These are phyloP conservation scores for Acanthamoeba lenticulata DNA, from an alignment of 208 protist genomes.

Conservation along the genomic window DNA sequence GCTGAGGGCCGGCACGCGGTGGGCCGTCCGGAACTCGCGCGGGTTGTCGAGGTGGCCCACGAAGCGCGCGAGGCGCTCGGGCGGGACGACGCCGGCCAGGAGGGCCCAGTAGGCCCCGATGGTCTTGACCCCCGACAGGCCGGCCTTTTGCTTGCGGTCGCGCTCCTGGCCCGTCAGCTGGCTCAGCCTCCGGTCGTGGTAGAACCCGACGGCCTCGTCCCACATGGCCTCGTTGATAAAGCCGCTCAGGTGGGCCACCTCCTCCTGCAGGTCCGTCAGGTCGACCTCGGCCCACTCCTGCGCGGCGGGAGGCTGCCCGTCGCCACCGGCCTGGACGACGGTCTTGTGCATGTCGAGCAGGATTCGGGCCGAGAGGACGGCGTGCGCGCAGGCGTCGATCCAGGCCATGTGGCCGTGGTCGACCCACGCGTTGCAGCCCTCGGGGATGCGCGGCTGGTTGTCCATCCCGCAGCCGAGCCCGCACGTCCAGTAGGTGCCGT, in stretches of 20 bases:
- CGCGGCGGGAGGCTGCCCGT: background rate
- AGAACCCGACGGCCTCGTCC: background rate
- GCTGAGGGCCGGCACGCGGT: constrained; percentile 43
- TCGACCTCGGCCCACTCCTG: background rate
- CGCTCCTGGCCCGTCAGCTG: background rate
- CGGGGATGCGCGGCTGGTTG: constrained; percentile 56
- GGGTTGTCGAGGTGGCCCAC: constrained; percentile 36
- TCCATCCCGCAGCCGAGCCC: constrained; percentile 50
- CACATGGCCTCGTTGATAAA: constrained; percentile 54
- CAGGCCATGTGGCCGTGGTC: constrained; percentile 58
- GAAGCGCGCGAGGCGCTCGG: background rate
- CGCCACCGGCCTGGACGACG: background rate
- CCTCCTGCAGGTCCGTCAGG: background rate
- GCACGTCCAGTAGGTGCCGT: constrained; percentile 57
- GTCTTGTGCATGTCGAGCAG: constrained; percentile 53
- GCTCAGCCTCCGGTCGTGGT: constrained; percentile 21
- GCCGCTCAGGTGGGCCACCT: background rate
- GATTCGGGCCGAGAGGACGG: background rate
- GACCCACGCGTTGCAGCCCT: constrained; percentile 30
- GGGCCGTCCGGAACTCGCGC: constrained; percentile 16
- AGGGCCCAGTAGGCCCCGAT: constrained; percentile 51
- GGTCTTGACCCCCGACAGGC: constrained; percentile 7
- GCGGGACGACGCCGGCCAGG: background rate
- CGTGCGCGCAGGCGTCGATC: constrained; percentile 44
- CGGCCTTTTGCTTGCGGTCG: background rate